Base-by-base conservation (phyloP, 2,329 filamentous ascomycete genomes). In the Diaporthe citri region DNA sequence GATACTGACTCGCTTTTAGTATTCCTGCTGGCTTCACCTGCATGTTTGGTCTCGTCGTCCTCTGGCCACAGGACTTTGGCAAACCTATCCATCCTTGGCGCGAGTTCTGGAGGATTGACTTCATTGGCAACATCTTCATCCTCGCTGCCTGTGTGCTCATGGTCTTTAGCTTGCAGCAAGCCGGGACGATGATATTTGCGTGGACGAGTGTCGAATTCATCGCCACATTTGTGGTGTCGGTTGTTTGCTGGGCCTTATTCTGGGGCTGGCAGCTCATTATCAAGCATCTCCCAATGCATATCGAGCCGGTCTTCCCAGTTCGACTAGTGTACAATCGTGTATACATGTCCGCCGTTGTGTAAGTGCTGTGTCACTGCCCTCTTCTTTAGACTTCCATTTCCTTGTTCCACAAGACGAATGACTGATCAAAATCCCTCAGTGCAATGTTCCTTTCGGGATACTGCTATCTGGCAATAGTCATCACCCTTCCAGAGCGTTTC, bases 401-500 rank as follows among this genome's bases (percentile, higher is more conserved):
- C 22, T n/a, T 39, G 12, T 22, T 4, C 41, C 4, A 9, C 8
- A 15, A 34, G 34, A 34, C 1, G 6, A n/a, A 51, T 43, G 6
- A 51, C 43, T 74, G 15, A 66, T 75, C 75, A 59, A 71, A 72
- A 36, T n/a, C 39, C 6, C 4, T 22, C 69, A 90, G 89, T 22
- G 86, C 88, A 36, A 91, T 90, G 3, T 82, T 92, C 22, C 83
- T 92, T 25, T 88, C 88, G 0, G 90, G 90, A 2, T 90, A 89
- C 70, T 84, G 88, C 0, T 92, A 91, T 76, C 87, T 92, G 31
- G 84, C 88, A 6, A 84, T 91, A n/a, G 87, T 90, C 17, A 87
- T 92, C 73, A 86, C 88, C 43, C 85, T 93, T 6, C 90, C 91
- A 0, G 89, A 92, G 77, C 84, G 90, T 9, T 90, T 91, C 67